Base-by-base conservation (phyloP, 108 stramenopile species). In the Schizochytrium sp. region DNA sequence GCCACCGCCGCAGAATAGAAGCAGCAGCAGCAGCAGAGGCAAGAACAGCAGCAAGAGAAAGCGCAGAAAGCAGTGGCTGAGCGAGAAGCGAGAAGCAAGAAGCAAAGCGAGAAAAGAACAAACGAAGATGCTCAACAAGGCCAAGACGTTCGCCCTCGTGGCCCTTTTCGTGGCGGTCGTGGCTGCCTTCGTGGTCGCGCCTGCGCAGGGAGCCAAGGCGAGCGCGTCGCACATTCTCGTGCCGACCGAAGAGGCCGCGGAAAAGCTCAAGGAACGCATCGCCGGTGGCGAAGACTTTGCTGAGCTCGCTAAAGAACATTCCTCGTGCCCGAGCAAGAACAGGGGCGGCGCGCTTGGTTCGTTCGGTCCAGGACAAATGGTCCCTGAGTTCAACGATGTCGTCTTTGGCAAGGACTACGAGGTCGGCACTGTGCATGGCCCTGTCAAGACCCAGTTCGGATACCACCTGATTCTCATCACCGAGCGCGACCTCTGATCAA, bases 391-490 rank as follows among this genome's bases (percentile, higher is more conserved):
- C 72, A 72, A 89, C 88, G 48, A 89, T 14, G 88, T 89, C 45
- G 59, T 58, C 58, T 58, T 60, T 18, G 59, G 58, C 57, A 44
- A 88, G 41, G 87, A 88, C 41, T 43, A 60, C 25, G 44, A 60
- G 41, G 72, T 89, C 18, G 88, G 88, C 72, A 51, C 57, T 5
- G 88, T 89, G 44, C 88, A 89, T 34, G 88, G 88, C 41, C 88
- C 88, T 16, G 29, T 89, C 14, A 72, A 89, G 72, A 89, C 88
- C 29, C 88, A 89, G 88, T 89, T 89, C 29, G 88, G 88, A 43
- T 72, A 89, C 41, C 89, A 89, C 23, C 58, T 89, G 14, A 83
- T 87, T 29, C 53, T 89, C 72, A 87, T 89, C 6, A 53, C 72
- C 5, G 76, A 87, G 58, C 72, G 87, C 51, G 63, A 69, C 25